Percentiles rank a stretch among this genome's conserved stretches.
These are phyloP conservation scores for Sphagnum tenellum DNA, from an alignment of 225 moss, liverwort and hornwort genomes.

Conservation along the genomic window DNA sequence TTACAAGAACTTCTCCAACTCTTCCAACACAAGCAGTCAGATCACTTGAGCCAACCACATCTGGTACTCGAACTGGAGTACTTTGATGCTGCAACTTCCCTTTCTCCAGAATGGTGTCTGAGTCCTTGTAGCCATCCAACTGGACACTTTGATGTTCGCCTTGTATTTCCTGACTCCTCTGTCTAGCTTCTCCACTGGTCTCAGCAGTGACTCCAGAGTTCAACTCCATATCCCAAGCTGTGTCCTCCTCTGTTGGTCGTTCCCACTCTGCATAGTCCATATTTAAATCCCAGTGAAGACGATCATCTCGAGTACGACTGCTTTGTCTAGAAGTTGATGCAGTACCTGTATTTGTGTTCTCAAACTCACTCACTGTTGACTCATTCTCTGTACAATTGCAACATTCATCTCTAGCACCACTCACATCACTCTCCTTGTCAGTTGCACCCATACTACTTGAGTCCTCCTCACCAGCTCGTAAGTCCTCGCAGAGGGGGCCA, in stretches of 20 bases:
- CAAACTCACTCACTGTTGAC: conserved; percentile 17
- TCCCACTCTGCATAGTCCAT: conserved; percentile 99
- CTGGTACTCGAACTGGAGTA: no score
- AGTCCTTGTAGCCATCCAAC: no score
- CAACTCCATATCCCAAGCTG: conserved; percentile 11
- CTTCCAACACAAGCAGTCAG: no score
- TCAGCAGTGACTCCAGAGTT: conserved; percentile 8
- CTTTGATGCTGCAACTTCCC: no score
- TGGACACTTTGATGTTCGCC: no score
- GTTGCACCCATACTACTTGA: conserved; percentile 12
- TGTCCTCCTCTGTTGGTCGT: conserved; percentile 52
- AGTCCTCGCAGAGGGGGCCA: conserved; percentile 10
- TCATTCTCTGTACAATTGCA: conserved; percentile 7
- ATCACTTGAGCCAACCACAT: no score
- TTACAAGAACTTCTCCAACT: no score
- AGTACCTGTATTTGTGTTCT: conserved; percentile 29
- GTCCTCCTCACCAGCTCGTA: conserved; percentile 11
- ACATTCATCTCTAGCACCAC: conserved; percentile 8
- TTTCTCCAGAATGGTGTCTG: no score
- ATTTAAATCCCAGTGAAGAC: conserved; percentile 97
- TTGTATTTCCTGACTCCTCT: no score
- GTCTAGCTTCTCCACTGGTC: conserved; percentile 3
- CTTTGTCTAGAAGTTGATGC: conserved; percentile 25
- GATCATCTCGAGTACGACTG: conserved; percentile 67
- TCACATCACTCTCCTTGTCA: conserved; percentile 11